Base-by-base conservation (phyloP, 1,284 basidiomycete genomes). In the Hypsizygus ulmarius region DNA sequence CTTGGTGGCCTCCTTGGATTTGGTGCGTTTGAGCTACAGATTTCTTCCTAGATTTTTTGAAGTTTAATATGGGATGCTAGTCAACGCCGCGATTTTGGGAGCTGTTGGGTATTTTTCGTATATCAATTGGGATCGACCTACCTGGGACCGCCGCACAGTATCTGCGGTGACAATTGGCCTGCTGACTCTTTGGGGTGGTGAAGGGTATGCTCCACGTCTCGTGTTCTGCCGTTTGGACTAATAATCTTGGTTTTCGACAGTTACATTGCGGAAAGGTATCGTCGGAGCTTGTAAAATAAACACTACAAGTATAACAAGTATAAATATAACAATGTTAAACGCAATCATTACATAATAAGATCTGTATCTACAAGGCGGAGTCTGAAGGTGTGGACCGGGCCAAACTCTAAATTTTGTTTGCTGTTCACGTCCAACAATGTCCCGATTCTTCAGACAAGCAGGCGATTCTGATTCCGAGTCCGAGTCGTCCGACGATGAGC, bases 401-500 rank as follows among this genome's bases (percentile, higher is more conserved):
- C 15, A 11, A 46, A 52, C 38, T 54, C 42, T 54, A 53, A 55
- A 55, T 47, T 51, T 57, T 55, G 47, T 47, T 15, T 18, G 5
- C 36, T 33, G 28, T 40, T 11, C 18, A 33, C 33, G 15, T 39
- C 38, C 39, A 30, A 43, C 43, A 50, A 90, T 93, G 90, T 93
- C 90, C 52, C 82, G 90, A 64, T 93, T 93, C 74, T 92, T 92
- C 75, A 84, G 87, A 72, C 79, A 84, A 72, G 87, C 80, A 49
- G 86, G 78, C 65, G 89, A 92, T 66, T 87, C 86, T 49, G 87
- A 91, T 64, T 85, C 82, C 36, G 87, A 90, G 47, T 78, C 82
- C 44, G 84, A 86, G 57, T 80, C 82, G 52, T 90, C 87, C 39
- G 85, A 90, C 54, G 89, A 92, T 69, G 90, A 90, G 72, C 78